Evolutionary conservation across 768 basidiomycete species (phyloP).

Genomic region (Wakefieldia striispora): DNA sequence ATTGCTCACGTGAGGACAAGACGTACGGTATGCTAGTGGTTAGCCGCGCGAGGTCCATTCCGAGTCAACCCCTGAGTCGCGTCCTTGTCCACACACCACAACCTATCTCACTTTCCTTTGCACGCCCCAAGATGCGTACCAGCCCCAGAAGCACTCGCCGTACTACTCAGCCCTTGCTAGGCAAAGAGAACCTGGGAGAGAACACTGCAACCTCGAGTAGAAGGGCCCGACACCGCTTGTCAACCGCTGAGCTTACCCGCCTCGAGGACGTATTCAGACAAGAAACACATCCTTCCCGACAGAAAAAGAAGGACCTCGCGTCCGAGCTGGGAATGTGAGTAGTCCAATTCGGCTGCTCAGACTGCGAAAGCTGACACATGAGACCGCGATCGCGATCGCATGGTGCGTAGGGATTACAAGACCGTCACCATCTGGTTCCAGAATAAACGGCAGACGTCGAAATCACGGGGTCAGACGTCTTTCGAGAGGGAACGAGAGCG

Average conservation of each 20-base stretch:
- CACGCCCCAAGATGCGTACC: conserved; percentile 23
- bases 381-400: too few species aligned
- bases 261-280: conserved; percentile 28
- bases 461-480: conserved; percentile 20
- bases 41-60: conserved; percentile 17
- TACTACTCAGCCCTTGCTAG: conserved; percentile 4
- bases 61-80: background rate
- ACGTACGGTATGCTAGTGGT: conserved; percentile 6
- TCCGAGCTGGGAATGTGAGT: conserved; percentile 29
- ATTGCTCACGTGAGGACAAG: conserved; percentile 18
- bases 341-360: too few species aligned
- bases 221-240: conserved; percentile 39
- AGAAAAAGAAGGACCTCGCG: conserved; percentile 30
- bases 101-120: conserved; percentile 22
- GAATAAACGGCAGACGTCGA: conserved; percentile 66
- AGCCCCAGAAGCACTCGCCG: conserved; percentile 28
- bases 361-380: too few species aligned
- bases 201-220: conserved; percentile 6
- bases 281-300: conserved; percentile 30
- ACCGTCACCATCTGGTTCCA: conserved; percentile 76
- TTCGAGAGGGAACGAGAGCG: background rate
- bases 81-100: conserved; percentile 13
- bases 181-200: conserved; percentile 18
- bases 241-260: conserved; percentile 25
- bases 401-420: conserved; percentile 40